Percentiles rank a stretch among this genome's conserved stretches.
Conservation (phyloP, 495 filamentous ascomycete genomes). For the Aspergillus asperescens region DNA sequence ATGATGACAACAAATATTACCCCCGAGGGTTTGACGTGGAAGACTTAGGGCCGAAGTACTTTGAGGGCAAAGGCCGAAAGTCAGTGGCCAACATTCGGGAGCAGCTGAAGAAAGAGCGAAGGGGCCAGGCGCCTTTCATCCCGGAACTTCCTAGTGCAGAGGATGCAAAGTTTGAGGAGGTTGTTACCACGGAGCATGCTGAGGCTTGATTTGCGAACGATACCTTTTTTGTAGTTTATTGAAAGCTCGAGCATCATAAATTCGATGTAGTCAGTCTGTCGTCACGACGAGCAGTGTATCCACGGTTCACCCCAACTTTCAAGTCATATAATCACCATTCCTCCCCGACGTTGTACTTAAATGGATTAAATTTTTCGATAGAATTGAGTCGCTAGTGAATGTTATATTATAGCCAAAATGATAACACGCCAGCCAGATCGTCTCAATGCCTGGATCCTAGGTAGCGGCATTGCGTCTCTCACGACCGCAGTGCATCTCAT, state of each 20-base stretch:
- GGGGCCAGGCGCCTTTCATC: conserved; percentile 8
- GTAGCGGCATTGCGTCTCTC: conserved; percentile 39
- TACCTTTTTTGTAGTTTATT: not conserved
- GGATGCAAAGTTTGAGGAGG: not conserved
- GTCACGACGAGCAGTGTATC: not conserved
- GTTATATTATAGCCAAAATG: not conserved
- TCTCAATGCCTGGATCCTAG: conserved; percentile 31
- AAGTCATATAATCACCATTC: not conserved
- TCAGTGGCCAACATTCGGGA: conserved; percentile 39
- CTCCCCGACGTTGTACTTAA: too few species aligned
- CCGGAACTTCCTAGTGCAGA: not conserved
- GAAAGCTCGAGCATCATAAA: not conserved
- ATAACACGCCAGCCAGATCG: conserved; percentile 6
- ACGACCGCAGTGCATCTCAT: conserved; percentile 39
- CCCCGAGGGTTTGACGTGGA: conserved; percentile 53
- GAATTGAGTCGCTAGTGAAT: too few species aligned
- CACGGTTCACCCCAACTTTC: not conserved
- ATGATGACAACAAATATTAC: conserved; percentile 50
- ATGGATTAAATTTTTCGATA: too few species aligned
- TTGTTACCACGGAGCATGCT: not conserved
- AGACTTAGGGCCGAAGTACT: conserved; percentile 53
- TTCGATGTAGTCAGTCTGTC: not conserved
- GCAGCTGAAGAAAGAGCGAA: conserved; percentile 24
- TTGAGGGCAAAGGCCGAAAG: conserved; percentile 51
- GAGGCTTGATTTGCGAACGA: not conserved